Conservation (phyloP, 176 grass and related monocot genomes). For the Phyllostachys edulis region DNA sequence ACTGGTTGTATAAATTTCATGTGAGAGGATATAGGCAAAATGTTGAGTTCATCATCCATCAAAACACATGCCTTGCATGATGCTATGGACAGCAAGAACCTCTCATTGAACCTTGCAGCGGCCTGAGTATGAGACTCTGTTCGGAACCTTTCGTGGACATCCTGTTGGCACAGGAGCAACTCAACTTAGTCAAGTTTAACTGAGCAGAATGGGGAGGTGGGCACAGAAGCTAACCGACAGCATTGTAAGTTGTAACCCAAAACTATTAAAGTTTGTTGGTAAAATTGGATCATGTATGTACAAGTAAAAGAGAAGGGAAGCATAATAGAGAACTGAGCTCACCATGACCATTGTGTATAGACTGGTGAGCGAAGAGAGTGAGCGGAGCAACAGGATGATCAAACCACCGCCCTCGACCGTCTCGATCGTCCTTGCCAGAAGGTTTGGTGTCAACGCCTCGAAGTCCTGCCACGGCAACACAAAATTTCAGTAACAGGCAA, state of each 20-base stretch:
- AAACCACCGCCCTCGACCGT: slow-evolving; percentile 90
- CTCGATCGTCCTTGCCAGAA: slow-evolving; percentile 88
- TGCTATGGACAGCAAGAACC: slow-evolving; percentile 86
- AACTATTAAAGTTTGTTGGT: not conserved
- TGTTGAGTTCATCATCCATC: slow-evolving; percentile 98
- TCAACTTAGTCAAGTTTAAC: not conserved
- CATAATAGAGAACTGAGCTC: not conserved
- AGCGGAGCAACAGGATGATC: slow-evolving; percentile 74
- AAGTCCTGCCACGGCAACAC: slow-evolving; percentile 60
- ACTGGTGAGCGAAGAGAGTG: slow-evolving; percentile 83
- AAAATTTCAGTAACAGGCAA: not conserved
- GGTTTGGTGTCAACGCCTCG: slow-evolving; percentile 84
- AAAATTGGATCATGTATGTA: not conserved
- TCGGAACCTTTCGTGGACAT: slow-evolving; percentile 95
- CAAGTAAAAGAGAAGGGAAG: not conserved
- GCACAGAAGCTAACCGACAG: not conserved
- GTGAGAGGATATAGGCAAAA: slow-evolving; percentile 92
- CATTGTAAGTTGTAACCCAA: not conserved
- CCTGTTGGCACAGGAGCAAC: slow-evolving; percentile 45
- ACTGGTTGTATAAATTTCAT: slow-evolving; percentile 67
- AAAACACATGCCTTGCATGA: slow-evolving; percentile 89
- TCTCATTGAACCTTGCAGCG: slow-evolving; percentile 77
- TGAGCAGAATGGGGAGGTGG: not conserved
- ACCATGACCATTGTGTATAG: slow-evolving; percentile 98
- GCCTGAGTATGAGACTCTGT: slow-evolving; percentile 87